phyloP scores from a whole-genome alignment of 2,329 filamentous ascomycete species.

The Nakataea oryzae region DNA sequence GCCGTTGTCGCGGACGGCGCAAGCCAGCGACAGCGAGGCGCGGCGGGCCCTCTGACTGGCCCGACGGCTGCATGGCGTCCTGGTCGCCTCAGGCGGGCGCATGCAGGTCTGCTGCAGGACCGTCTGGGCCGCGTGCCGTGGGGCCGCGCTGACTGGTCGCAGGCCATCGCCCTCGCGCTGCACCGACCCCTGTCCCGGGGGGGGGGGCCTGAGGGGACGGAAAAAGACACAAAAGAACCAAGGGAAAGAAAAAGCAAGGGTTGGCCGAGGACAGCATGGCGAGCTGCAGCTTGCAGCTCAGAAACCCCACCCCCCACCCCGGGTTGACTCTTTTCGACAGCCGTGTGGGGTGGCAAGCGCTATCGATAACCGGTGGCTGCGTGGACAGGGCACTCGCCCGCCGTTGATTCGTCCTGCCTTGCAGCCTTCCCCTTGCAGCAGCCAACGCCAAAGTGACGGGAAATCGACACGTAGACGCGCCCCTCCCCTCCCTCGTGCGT shows the following conservation, averaged over 20 bases:
- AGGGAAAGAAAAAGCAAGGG: not conserved
- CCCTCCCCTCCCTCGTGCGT: slow-evolving; percentile 2
- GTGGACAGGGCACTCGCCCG: not conserved
- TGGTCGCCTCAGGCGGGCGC: slow-evolving; percentile 11
- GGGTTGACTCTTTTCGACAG: not conserved
- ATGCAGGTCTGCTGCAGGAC: slow-evolving; percentile 12
- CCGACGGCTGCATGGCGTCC: slow-evolving; percentile 2
- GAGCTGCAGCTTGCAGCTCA: not conserved
- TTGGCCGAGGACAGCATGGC: not conserved
- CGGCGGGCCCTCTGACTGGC: slow-evolving; percentile 14
- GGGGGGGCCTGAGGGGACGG: not conserved
- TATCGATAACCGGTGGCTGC: slow-evolving; percentile 14
- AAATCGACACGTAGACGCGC: slow-evolving; percentile 14
- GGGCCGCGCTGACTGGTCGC: slow-evolving; percentile 7
- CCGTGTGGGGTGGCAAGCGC: slow-evolving; percentile 12
- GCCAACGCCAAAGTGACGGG: slow-evolving; percentile 13
- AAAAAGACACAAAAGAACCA: not conserved
- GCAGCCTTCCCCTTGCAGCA: slow-evolving; percentile 4
- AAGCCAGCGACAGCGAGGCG: slow-evolving; percentile 12
- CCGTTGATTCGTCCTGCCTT: slow-evolving; percentile 4
- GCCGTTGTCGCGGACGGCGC: slow-evolving; percentile 8
- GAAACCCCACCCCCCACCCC: not conserved
- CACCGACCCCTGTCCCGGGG: not conserved
- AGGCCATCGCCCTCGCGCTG: not conserved
- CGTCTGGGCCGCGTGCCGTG: slow-evolving; percentile 6